Percentiles rank a stretch among this genome's conserved stretches.
Conservation (phyloP, 1,139 yeast species). For the Geotrichum carabidarum region DNA sequence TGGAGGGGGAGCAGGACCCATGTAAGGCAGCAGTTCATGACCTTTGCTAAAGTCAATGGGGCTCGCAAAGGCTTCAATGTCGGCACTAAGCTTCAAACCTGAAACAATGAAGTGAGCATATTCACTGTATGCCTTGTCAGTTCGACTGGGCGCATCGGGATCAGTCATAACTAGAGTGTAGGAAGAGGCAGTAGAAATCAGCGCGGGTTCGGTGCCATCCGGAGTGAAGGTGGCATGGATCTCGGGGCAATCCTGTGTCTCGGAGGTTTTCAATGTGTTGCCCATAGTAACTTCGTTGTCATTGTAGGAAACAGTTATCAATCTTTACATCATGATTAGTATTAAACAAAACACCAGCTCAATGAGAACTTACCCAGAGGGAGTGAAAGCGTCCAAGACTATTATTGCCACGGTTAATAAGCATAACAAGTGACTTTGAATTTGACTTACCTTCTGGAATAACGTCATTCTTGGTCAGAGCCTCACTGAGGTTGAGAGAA, state of each 20-base stretch:
- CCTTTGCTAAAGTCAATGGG: slow-evolving; percentile 34
- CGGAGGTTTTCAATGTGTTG: slow-evolving; percentile 57
- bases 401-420: neutral
- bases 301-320: slow-evolving; percentile 46
- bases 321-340: slow-evolving; percentile 24
- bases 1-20: slow-evolving; percentile 82
- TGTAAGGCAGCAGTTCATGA: slow-evolving; percentile 44
- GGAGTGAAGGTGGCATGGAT: slow-evolving; percentile 63
- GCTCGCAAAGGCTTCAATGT: slow-evolving; percentile 34
- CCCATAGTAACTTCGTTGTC: slow-evolving; percentile 72
- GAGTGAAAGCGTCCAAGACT: slow-evolving; percentile 37
- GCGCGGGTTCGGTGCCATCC: slow-evolving; percentile 21
- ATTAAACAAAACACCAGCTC: neutral
- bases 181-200: slow-evolving; percentile 38
- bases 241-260: slow-evolving; percentile 60
- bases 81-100: slow-evolving; percentile 49
- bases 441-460: slow-evolving; percentile 56
- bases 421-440: neutral
- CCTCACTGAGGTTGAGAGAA: slow-evolving; percentile 56
- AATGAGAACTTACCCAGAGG: slow-evolving; percentile 24
- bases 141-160: slow-evolving; percentile 87
- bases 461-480: slow-evolving; percentile 55
- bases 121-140: slow-evolving; percentile 84
- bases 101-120: slow-evolving; percentile 71
- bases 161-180: slow-evolving; percentile 79